Conservation (phyloP, 2,329 filamentous ascomycete genomes). For the Rutstroemia sp. region DNA sequence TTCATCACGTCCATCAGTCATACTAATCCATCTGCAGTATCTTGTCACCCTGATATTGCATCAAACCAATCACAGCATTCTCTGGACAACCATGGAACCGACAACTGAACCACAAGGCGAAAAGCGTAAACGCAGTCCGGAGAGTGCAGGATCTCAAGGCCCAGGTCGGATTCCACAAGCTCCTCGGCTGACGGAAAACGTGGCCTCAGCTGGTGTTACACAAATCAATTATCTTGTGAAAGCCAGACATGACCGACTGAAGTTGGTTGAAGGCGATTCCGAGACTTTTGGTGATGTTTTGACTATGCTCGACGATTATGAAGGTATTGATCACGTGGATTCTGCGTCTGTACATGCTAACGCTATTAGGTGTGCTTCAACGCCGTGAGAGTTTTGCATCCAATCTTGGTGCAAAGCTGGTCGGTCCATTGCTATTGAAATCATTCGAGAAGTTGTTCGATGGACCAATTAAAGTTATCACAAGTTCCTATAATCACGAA, state of each 20-base stretch:
- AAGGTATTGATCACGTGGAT: conserved; percentile 38
- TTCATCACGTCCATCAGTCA: neutral
- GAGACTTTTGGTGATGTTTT: conserved; percentile 71
- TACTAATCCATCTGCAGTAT: neutral
- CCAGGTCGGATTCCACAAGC: conserved; percentile 26
- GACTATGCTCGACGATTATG: conserved; percentile 69
- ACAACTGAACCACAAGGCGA: neutral
- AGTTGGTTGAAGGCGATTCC: conserved; percentile 44
- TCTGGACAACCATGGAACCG: neutral
- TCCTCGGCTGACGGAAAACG: conserved; percentile 7
- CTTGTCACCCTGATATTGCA: neutral
- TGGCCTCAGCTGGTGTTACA: conserved; percentile 16
- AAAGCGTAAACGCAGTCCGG: conserved; percentile 25
- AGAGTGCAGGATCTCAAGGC: conserved; percentile 15
- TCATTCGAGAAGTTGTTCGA: conserved; percentile 84
- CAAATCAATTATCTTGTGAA: conserved; percentile 49
- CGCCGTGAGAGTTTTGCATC: conserved; percentile 81
- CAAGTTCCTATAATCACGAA: conserved; percentile 46
- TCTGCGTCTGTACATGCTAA: conserved; percentile 3
- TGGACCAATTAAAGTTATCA: conserved; percentile 53
- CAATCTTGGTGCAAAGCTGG: conserved; percentile 74
- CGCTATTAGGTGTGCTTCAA: conserved; percentile 59
- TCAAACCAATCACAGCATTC: neutral
- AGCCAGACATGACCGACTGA: conserved; percentile 38
- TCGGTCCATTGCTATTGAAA: conserved; percentile 76